These are phyloP conservation scores for Eimeria maxima DNA, from an alignment of 169 alveolate species.

Conservation along the genomic window DNA sequence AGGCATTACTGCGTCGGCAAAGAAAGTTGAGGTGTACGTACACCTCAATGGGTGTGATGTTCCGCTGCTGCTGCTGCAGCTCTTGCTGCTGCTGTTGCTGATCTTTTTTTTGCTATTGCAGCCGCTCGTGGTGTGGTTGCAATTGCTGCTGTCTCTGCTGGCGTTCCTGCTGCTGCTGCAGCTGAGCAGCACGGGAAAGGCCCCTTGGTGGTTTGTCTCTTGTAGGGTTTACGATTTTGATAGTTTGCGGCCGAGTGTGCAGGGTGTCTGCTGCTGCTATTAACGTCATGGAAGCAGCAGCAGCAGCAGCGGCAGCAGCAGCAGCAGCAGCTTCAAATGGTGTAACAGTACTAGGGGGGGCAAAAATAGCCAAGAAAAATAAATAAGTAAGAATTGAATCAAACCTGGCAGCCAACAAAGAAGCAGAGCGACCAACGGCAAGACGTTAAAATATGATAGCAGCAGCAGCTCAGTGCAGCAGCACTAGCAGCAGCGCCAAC, in stretches of 20 bases:
- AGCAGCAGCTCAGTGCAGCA: too few species aligned
- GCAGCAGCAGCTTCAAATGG: background rate
- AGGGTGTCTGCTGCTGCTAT: background rate
- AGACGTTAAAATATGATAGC: too few species aligned
- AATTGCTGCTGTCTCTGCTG: background rate
- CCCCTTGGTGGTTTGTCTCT: background rate
- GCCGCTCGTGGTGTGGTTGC: background rate
- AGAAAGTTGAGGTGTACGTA: background rate
- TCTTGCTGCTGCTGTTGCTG: background rate
- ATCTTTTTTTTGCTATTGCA: too few species aligned
- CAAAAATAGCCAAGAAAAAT: background rate
- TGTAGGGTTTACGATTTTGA: background rate
- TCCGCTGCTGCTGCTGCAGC: background rate
- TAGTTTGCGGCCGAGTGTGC: background rate
- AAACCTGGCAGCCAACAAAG: too few species aligned
- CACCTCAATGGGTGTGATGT: background rate
- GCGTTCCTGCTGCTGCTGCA: constrained; percentile 4
- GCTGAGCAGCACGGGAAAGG: background rate
- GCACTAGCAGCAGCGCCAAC: too few species aligned
- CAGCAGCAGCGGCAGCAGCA: constrained; percentile 17
- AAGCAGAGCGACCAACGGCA: too few species aligned
- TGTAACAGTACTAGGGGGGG: background rate
- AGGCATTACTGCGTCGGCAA: background rate
- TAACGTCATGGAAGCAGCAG: background rate
- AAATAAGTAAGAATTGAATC: too few species aligned